Evolutionary conservation across 2,329 filamentous ascomycete genomes (phyloP).

Genomic region (Gnomoniopsis smithogilvyi): DNA sequence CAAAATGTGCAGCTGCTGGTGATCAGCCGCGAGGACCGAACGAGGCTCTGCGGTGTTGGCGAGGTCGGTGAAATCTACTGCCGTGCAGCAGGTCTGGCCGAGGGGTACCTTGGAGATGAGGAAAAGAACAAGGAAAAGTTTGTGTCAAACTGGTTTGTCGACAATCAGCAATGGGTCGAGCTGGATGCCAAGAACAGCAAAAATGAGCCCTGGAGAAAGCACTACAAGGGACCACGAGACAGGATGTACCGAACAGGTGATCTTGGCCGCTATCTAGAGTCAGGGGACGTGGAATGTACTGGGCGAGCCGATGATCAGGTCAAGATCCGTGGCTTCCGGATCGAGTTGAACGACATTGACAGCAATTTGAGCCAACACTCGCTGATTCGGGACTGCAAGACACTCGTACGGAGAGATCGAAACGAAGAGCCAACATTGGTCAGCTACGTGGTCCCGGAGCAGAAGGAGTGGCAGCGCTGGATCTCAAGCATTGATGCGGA

Average conservation of each 20-base stretch:
- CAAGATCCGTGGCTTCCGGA: conserved; percentile 94
- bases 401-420: conserved; percentile 77
- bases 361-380: conserved; percentile 72
- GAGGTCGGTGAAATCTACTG: conserved; percentile 84
- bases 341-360: conserved; percentile 93
- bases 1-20: conserved; percentile 84
- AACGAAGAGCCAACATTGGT: conserved; percentile 84
- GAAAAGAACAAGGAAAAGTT: conserved; percentile 68
- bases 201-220: conserved; percentile 71
- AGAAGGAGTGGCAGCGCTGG: conserved; percentile 69
- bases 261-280: conserved; percentile 69
- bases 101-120: conserved; percentile 50
- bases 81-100: conserved; percentile 77
- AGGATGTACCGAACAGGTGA: conserved; percentile 86
- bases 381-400: conserved; percentile 80
- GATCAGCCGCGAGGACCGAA: conserved; percentile 65
- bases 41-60: conserved; percentile 71
- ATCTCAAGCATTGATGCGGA: conserved; percentile 52
- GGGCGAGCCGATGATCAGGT: conserved; percentile 86
- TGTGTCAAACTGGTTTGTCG: conserved; percentile 80
- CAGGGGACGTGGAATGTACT: conserved; percentile 71
- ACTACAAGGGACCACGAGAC: conserved; percentile 80
- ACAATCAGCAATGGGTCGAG: conserved; percentile 66
- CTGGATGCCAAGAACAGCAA: conserved; percentile 54
- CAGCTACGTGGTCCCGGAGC: conserved; percentile 85